Base-by-base conservation (phyloP, 2,329 filamentous ascomycete species). In the Sporothrix protearum region DNA sequence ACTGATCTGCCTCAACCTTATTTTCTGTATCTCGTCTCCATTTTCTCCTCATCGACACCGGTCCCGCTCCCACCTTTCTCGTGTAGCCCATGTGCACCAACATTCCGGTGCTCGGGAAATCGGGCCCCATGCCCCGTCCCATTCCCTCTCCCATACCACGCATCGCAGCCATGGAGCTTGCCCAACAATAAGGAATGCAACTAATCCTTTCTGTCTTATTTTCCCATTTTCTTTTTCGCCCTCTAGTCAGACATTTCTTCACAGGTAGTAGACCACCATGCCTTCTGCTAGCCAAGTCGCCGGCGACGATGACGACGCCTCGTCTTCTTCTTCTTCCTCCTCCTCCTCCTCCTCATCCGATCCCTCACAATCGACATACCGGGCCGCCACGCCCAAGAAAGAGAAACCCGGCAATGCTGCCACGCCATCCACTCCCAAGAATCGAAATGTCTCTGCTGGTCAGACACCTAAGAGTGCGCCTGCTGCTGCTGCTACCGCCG, bases 391-490 rank as follows among this genome's bases (percentile, higher is more conserved):
- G 3, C 36, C 73, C 28, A 74, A 72, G 45, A 68, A 69, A n/a
- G 78, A n/a, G 36, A 51, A 30, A 45, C 59, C 22, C n/a, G 42
- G 19, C 30, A 25, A 66, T 53, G 10, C 36, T 53, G 10, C 36
- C 4, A 14, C 57, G 49, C 73, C 76, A 33, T 73, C 76, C 45
- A 79, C 78, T 0, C 77, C 78, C 3, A 72, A 75, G 28, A 76
- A 75, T 57, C 76, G 73, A 63, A 76, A 75, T 61, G 68, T 74
- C 19, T 76, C 78, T 47, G 75, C 73, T 25, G 73, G 73, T 53
- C 75, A 76, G n/a, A 81, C 81, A 4, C 81, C 83, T 19, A 83
- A 83, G 76, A 83, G 82, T 71, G 81, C 83, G 3, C 83, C 84
- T 7, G 80, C 80, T 51, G 72, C 71, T 77, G 80, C 10, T 67